A percentile compares a stretch with the other conserved stretches of the same genome.
Conservation (phyloP, 192 early-diverging fungal species). For the Allomyces javanicus region DNA sequence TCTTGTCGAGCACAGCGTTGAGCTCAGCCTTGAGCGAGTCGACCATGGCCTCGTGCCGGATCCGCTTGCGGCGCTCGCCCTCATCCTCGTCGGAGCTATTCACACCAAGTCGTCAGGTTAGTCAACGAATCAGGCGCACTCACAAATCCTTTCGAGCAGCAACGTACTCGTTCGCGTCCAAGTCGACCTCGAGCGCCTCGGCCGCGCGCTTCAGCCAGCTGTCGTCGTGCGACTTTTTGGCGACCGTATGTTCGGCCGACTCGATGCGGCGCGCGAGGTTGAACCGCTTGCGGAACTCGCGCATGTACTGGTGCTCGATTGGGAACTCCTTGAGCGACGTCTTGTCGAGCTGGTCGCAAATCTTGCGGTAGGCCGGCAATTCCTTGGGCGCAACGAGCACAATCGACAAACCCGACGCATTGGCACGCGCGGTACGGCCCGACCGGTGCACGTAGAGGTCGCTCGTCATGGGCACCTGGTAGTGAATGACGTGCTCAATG, state of each 20-base stretch:
- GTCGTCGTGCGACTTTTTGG: slow-evolving; percentile 42
- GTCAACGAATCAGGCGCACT: neutral
- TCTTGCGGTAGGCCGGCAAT: slow-evolving; percentile 52
- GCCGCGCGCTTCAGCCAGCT: slow-evolving; percentile 66
- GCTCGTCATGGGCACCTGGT: slow-evolving; percentile 74
- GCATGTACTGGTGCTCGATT: slow-evolving; percentile 47
- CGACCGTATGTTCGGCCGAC: slow-evolving; percentile 48
- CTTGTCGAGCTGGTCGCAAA: slow-evolving; percentile 63
- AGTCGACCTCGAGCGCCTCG: slow-evolving; percentile 53
- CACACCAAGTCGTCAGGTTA: no score
- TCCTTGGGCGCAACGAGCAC: slow-evolving; percentile 74
- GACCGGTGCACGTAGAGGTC: slow-evolving; percentile 92
- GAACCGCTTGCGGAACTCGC: slow-evolving; percentile 52
- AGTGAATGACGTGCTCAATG: slow-evolving; percentile 90
- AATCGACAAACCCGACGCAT: slow-evolving; percentile 57
- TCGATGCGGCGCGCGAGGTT: slow-evolving; percentile 67
- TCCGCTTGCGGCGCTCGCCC: no score
- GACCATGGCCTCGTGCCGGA: neutral
- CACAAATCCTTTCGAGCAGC: neutral
- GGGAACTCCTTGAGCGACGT: slow-evolving; percentile 55
- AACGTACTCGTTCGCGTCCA: slow-evolving; percentile 41
- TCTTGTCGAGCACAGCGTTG: slow-evolving; percentile 8
- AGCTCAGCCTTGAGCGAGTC: slow-evolving; percentile 10
- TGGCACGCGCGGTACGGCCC: slow-evolving; percentile 84
- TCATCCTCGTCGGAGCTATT: no score